Evolutionary conservation across 2,329 filamentous ascomycete species (phyloP), one percentile per base, ranked within the genome.

Genomic region (Cryoendolithus antarcticus): DNA sequence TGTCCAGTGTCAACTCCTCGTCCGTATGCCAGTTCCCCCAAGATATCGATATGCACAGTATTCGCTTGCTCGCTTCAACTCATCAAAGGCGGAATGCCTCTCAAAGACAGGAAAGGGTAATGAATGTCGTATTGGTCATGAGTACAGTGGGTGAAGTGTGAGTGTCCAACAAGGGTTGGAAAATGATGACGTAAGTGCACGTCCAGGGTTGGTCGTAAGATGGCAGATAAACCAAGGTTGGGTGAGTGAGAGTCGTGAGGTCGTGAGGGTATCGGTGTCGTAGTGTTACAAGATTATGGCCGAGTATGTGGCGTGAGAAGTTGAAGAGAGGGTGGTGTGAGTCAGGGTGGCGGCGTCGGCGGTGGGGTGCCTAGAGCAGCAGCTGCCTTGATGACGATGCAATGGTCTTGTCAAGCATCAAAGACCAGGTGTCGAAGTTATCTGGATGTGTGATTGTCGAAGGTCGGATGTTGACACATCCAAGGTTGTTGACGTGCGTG

Each of bases 61-160:
- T 38, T 41, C 46, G 46, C 42, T 47, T 37, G 42, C 42, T 48
- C 40, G 45, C 43, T 47, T 29, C 15, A 44, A 38, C 15, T 19
- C 15, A 40, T 30, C 39, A 37, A 37, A 41, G 39, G 35, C 30
- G 37, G 37, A 33, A 35, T 32, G 38, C 38, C 37, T 33, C 41
- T 40, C 36, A 59, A 45, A 57, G 52, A 50, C 52, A 63, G 63
- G 53, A 56, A 62, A 63, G 63, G 43, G 50, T 58, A 63, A 58
- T 59, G 61, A 63, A 54, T 61, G 62, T 63, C 49, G 51, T 60
- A 19, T 56, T 56, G 54, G 42, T 62, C 62, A 65, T 51, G 40
- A 35, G 48, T 48, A 49, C 44, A 49, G 41, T 24, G 38, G 36
- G 37, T 36, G 40, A 30, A 33, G 43, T 40, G 15, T 19, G 44